phyloP scores from a whole-genome alignment of 2,329 filamentous ascomycete species.

The Alternaria sp. region DNA sequence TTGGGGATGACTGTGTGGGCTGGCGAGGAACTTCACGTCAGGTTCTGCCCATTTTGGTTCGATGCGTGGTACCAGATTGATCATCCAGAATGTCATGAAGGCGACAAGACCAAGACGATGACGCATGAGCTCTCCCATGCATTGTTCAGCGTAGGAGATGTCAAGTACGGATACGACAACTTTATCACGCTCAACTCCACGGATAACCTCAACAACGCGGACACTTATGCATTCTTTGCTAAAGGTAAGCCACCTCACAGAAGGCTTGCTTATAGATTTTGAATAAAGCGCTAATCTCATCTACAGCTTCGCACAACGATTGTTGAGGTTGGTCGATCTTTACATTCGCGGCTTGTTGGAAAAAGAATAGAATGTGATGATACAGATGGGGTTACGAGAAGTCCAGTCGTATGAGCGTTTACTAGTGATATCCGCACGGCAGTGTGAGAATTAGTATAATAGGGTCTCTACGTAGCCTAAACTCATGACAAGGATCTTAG shows the following conservation, averaged over 20 bases:
- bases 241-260: background rate
- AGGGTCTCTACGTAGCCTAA: background rate
- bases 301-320: background rate
- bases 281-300: rapidly evolving
- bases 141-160: background rate
- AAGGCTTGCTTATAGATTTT: rapidly evolving
- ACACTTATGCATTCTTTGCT: background rate
- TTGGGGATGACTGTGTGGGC: background rate
- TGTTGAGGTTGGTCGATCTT: background rate
- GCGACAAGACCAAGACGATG: background rate
- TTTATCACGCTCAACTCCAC: background rate
- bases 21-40: background rate
- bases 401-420: background rate
- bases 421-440: background rate
- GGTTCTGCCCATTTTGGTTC: background rate
- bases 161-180: background rate
- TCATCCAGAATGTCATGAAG: background rate
- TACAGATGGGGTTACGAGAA: background rate
- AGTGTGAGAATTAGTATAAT: background rate
- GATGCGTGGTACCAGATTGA: background rate
- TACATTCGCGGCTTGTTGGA: background rate
- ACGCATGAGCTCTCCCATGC: background rate
- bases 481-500: background rate
- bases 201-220: background rate
- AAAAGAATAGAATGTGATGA: background rate